Evolutionary conservation across 139 green algal genomes (phyloP).

Genomic region (Chlorella sp.): DNA sequence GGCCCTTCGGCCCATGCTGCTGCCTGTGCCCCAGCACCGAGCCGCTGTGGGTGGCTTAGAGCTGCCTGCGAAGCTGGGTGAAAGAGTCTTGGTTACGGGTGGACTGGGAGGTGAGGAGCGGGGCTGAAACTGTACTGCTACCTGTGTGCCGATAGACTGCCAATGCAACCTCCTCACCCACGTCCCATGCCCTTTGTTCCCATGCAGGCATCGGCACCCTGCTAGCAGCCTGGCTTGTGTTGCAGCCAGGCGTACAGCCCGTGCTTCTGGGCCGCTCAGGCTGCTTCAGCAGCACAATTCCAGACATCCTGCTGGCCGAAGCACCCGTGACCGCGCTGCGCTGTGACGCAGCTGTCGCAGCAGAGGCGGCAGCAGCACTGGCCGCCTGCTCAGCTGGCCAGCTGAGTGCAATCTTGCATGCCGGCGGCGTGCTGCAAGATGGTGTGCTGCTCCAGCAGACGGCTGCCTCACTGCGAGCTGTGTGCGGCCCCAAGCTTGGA

Average conservation of each 20-base stretch:
- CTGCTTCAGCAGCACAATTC: background rate
- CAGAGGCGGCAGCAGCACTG: background rate
- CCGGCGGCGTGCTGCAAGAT: conserved; percentile 76
- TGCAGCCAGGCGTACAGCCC: background rate
- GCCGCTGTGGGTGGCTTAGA: too few relatives aligned
- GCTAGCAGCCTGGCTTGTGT: background rate
- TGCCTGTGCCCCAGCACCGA: background rate
- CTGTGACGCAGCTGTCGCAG: background rate
- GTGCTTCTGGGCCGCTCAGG: background rate
- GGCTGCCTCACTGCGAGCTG: conserved; percentile 29
- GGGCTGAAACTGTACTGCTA: background rate
- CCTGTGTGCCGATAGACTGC: too few relatives aligned
- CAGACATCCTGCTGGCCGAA: background rate
- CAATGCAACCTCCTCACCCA: too few relatives aligned
- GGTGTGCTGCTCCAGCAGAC: conserved; percentile 63
- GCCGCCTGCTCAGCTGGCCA: background rate
- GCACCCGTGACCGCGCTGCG: background rate
- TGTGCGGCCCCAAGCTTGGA: conserved; percentile 43
- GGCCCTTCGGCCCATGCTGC: background rate
- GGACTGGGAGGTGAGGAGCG: background rate
- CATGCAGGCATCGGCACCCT: conserved; percentile 1
- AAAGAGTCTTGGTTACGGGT: background rate
- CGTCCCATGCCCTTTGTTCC: too few relatives aligned
- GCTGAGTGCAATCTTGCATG: conserved; percentile 54
- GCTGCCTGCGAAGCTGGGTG: background rate